phyloP scores from a whole-genome alignment of 768 basidiomycete species.

The Mycena rebaudengoi region DNA sequence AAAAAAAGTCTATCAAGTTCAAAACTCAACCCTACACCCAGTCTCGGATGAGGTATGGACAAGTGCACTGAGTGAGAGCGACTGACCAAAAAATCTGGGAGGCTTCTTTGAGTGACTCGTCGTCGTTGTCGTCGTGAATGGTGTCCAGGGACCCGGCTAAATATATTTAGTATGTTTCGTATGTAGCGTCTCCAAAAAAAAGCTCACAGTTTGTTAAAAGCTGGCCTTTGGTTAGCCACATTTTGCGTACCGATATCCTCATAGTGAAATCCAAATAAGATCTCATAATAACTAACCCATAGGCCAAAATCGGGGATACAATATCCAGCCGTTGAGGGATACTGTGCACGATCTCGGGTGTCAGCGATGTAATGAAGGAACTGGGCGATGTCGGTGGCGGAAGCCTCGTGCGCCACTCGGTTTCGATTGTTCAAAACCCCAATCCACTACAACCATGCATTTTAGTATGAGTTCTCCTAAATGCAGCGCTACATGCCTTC shows the following conservation, averaged over 20 bases:
- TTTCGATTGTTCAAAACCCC: neutral
- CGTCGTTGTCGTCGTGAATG: too few species aligned
- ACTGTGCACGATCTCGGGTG: neutral
- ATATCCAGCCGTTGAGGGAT: neutral
- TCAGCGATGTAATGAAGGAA: neutral
- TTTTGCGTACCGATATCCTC: neutral
- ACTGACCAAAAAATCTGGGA: too few species aligned
- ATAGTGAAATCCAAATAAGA: neutral
- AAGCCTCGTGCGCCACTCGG: neutral
- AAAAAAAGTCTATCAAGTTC: too few species aligned
- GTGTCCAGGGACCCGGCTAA: too few species aligned
- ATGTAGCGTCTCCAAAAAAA: too few species aligned
- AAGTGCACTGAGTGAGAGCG: too few species aligned
- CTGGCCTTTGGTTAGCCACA: neutral
- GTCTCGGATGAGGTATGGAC: too few species aligned
- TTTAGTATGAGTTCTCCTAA: neutral
- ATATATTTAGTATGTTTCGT: too few species aligned
- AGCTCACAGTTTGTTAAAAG: neutral
- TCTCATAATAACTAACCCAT: neutral
- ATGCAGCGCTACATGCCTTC: neutral
- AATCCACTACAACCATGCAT: neutral
- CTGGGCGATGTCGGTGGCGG: neutral
- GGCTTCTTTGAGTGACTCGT: too few species aligned
- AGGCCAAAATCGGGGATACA: neutral
- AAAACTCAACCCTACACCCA: too few species aligned